Evolutionary conservation across 371 early-diverging fungal species (phyloP), one percentile per base, ranked within the genome.

Genomic region (Mucor racemosus): DNA sequence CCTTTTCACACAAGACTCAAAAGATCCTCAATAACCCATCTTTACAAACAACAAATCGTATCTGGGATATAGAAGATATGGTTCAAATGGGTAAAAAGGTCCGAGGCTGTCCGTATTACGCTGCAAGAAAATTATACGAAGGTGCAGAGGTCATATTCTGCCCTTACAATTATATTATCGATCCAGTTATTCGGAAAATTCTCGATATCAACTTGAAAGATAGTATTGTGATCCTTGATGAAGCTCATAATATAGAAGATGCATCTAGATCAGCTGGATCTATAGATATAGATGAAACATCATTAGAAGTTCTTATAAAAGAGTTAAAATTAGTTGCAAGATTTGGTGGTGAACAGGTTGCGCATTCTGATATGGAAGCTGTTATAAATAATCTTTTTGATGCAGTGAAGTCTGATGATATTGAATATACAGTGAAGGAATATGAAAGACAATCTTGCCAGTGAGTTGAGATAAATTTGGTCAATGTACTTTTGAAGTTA

Each of bases 141-240:
- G 60, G 68, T 5, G 94, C 95, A 9, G 92, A 95, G 33, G 77
- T 98, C 7, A 76, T 97, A 1, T 95, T 97, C 68, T 88, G 94
- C 38, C 98, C 98, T 0, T 98, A 98, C 78, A 97, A 95, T 69
- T 98, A 97, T 71, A 77, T 98, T 0, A 82, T 98, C 19, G 93
- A 96, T 77, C 86, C 92, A 6, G 81, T 73, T 0, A 85, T 91
- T 26, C 79, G 93, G 31, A 76, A 78, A n/a, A 72, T 84, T 10
- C 68, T 88, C 60, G 87, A 85, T 13, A 87, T 92, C 50, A 69
- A 85, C 14, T 68, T 92, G 8, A 75, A 81, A 5, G 82, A 88
- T 39, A 70, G 82, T 34, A 86, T 96, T 17, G 74, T 98, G 5
- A 94, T 98, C 38, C 75, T 98, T 39, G 99, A 98, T 68, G 99